Base-by-base conservation (phyloP, 306 rosid genomes). In the Ziziphus jujuba region DNA sequence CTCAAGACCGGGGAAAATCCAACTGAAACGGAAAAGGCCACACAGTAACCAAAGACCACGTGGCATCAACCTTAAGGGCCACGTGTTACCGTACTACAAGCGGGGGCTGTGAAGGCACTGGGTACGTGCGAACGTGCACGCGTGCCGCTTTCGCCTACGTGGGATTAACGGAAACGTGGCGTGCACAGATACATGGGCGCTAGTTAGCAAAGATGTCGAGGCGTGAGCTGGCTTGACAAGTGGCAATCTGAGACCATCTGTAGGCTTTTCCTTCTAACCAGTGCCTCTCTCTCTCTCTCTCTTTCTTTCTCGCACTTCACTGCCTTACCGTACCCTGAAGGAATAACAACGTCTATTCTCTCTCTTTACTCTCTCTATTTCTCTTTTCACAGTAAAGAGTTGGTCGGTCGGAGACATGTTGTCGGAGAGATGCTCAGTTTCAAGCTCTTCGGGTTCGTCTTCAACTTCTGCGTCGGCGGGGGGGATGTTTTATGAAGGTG, bases 161-260 rank as follows among this genome's bases (percentile, higher is more conserved):
- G 91, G 84, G 62, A 56, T 16, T 36, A 34, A 31, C 4, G 0
- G 72, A 75, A 58, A 88, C 93, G 93, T 84, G 96, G 87, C 91
- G 38, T 34, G 9, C 71, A 5, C 34, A 72, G 75, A 91, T 83
- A 86, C 74, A 80, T 55, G 73, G 85, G 34, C 56, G 67, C 59
- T 75, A 60, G 49, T 61, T 55, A 35, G 71, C 72, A 38, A 52
- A 65, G 69, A 66, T 75, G 86, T 81, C 82, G 67, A n/a, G 44
- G 51, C 43, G 66, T 83, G 84, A 82, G 68, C 19, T 77, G 85
- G 80, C 70, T 15, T 25, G 84, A 86, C 96, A 91, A 82, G 82
- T 84, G 96, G 77, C 97, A 73, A 1, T 23, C 75, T 0, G 56
- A 49, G 43, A 58, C 80, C 3, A 7, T 20, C 81, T 61, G 22